Percentiles rank a stretch among this genome's conserved stretches.
Evolutionary conservation across 805 yeast species (phyloP).

Genomic region (Yamadazyma nakazawae): DNA sequence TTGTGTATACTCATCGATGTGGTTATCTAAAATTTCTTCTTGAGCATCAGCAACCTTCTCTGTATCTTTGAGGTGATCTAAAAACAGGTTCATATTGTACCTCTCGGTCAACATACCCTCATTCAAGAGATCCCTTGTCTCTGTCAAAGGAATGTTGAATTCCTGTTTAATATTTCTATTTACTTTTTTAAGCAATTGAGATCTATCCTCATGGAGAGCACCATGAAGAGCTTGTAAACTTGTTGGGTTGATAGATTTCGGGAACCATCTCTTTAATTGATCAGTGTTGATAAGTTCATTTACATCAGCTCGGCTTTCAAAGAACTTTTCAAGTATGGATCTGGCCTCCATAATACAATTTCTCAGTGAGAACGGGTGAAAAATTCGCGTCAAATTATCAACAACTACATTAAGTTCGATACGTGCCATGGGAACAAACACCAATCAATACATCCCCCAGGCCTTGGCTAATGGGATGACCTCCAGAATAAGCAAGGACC

Average conservation of each 20-base stretch:
- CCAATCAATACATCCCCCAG: conserved; percentile 53
- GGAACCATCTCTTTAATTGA: conserved; percentile 11
- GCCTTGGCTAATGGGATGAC: conserved; percentile 74
- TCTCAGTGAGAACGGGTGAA: not conserved
- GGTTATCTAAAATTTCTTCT: conserved; percentile 5
- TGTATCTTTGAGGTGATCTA: conserved; percentile 1
- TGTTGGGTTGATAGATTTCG: conserved; percentile 8
- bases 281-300: conserved; percentile 9
- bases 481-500: conserved; percentile 62
- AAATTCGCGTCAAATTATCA: conserved; percentile 4
- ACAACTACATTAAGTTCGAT: not conserved
- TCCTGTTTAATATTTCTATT: conserved; percentile 14
- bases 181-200: conserved; percentile 4
- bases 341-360: conserved; percentile 11
- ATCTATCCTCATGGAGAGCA: conserved; percentile 6
- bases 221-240: conserved; percentile 7
- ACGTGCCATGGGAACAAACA: conserved; percentile 8
- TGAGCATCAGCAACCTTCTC: not conserved
- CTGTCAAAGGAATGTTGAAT: conserved; percentile 22
- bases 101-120: conserved; percentile 7
- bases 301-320: conserved; percentile 9
- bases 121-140: conserved; percentile 1
- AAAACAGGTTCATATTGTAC: conserved; percentile 6
- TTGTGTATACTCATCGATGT: conserved; percentile 5
- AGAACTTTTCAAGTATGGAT: conserved; percentile 9